A percentile compares a stretch with the other conserved stretches of the same genome.
These are phyloP conservation scores for Marvania coccoides DNA, from an alignment of 139 green algal genomes.

Conservation along the genomic window DNA sequence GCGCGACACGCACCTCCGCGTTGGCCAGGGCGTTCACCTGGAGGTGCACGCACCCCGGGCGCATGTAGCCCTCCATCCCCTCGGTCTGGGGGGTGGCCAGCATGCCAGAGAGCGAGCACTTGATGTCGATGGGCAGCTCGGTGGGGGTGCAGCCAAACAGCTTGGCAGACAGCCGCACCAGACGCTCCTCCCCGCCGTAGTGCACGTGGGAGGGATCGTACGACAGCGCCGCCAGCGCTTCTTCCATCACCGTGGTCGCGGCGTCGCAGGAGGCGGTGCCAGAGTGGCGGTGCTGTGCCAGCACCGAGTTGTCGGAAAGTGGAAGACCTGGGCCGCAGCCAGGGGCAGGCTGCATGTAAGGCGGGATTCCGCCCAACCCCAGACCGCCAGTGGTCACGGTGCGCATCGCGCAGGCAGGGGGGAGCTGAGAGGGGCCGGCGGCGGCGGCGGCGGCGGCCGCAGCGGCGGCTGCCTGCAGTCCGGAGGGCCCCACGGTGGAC, in stretches of 20 bases:
- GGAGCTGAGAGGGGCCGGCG: not conserved
- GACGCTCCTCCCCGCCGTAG: constrained; percentile 22
- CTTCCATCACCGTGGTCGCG: constrained; percentile 11
- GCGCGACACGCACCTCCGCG: not conserved
- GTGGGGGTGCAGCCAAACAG: constrained; percentile 72
- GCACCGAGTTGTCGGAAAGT: too few species aligned
- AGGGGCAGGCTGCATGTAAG: too few species aligned
- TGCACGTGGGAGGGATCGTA: constrained; percentile 12
- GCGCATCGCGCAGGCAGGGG: too few species aligned
- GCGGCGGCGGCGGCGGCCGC: not conserved
- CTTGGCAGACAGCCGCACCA: constrained; percentile 56
- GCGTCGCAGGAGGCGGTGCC: not conserved
- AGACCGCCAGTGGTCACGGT: not conserved
- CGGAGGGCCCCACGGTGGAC: not conserved
- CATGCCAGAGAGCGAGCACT: constrained; percentile 41
- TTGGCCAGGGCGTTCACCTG: constrained; percentile 2
- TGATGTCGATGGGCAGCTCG: constrained; percentile 58
- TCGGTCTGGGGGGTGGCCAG: constrained; percentile 36
- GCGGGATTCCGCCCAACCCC: not conserved
- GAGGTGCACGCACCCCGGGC: constrained; percentile 72
- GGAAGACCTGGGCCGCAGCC: too few species aligned
- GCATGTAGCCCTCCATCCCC: constrained; percentile 64
- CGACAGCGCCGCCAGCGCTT: constrained; percentile 23
- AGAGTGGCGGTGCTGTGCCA: not conserved
- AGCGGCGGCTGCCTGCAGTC: not conserved